Base-by-base conservation (phyloP, 192 early-diverging fungal genomes). In the Coemansia sp. region DNA sequence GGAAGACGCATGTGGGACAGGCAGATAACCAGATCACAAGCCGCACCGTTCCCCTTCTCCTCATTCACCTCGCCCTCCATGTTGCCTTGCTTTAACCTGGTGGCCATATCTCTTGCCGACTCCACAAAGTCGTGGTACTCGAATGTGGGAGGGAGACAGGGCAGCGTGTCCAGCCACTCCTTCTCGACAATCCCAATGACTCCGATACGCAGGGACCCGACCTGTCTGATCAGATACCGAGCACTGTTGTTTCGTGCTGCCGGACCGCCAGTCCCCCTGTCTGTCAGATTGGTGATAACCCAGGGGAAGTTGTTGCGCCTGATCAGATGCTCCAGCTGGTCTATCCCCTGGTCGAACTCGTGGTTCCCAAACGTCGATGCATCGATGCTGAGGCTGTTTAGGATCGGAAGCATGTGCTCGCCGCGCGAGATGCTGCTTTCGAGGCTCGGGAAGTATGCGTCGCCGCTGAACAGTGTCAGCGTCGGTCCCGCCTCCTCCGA, bases 281-380 rank as follows among this genome's bases (percentile, higher is more conserved):
- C 78, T 0, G 84, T 61, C 45, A 92, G 80, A 63, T 92, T 92
- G n/a, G 87, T 86, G 13, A 90, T 61, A 8, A 92, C 36, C 90
- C 90, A 92, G 8, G 90, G 88, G 68, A 90, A 92, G 52, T 87
- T 90, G 62, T 85, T 87, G 19, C 67, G 59, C 8, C 37, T 11
- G 37, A 86, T 72, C 40, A 90, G 72, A 22, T 47, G 59, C 52
- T 85, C 81, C 40, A 90, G 68, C 10, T 69, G 74, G 36, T 85
- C 83, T 1, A 89, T 62, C 6, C 90, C 90, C 52, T 89, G 89
- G 74, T 92, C 90, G 78, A 90, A 90, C 73, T 90, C 89, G 75
- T 90, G 90, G 83, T 92, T 92, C n/a, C 90, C 90, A 26, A 86
- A 66, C 21, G 83, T 84, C 5, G 89, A 74, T 3, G 81, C 88